These are phyloP conservation scores for Borealophlyctis nickersoniae DNA, from an alignment of 192 early-diverging fungal genomes.

Conservation along the genomic window DNA sequence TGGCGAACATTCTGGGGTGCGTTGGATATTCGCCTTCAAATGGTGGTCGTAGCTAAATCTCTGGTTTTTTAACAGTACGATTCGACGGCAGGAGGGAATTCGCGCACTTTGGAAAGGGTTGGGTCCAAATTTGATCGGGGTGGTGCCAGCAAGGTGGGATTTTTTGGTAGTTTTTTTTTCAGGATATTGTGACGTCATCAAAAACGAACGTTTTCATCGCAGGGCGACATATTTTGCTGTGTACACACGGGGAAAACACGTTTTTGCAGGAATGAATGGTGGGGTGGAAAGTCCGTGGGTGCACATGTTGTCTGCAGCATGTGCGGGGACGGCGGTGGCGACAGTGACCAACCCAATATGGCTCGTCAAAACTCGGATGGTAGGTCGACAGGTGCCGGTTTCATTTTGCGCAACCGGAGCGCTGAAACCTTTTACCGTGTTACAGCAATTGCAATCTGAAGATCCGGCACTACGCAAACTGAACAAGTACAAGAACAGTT, in stretches of 20 bases:
- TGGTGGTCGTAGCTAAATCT: neutral
- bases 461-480: slow-evolving; percentile 24
- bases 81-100: slow-evolving; percentile 75
- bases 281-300: slow-evolving; percentile 76
- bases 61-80: slow-evolving; percentile 32
- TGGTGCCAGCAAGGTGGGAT: slow-evolving; percentile 83
- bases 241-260: slow-evolving; percentile 85
- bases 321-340: slow-evolving; percentile 74
- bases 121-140: slow-evolving; percentile 87
- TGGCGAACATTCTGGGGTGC: slow-evolving; percentile 32
- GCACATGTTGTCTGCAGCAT: slow-evolving; percentile 73
- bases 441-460: slow-evolving; percentile 69
- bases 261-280: slow-evolving; percentile 67
- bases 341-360: slow-evolving; percentile 94
- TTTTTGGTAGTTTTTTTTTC: neutral
- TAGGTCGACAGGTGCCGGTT: slow-evolving; percentile 14
- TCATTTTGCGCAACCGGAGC: neutral
- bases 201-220: too few relatives aligned
- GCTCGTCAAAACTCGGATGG: slow-evolving; percentile 93
- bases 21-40: neutral
- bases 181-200: neutral
- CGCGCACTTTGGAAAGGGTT: slow-evolving; percentile 91
- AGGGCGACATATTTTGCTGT: slow-evolving; percentile 92
- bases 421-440: neutral
- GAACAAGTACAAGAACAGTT: slow-evolving; percentile 67